Evolutionary conservation across 192 early-diverging fungal genomes (phyloP), one percentile per base, ranked within the genome.

Genomic region (Fimicolochytrium jonesii): DNA sequence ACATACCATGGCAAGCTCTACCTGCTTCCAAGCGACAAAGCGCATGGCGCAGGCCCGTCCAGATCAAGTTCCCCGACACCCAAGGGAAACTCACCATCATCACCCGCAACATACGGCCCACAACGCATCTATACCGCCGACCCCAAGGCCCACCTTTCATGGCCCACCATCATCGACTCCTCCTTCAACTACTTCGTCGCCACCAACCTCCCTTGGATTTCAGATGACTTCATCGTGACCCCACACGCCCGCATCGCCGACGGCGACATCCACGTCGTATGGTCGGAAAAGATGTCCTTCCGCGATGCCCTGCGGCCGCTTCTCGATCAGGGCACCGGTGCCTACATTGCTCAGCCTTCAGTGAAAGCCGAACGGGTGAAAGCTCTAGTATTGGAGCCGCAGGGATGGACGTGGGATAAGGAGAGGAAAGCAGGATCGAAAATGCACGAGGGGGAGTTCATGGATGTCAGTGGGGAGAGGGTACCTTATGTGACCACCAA

Each of bases 131-230:
- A 56, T 43, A 69, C 61, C 2, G 43, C 49, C 34, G 32, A 36
- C 41, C 66, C 66, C 6, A 59, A 35, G 1, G 44, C 56, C 15
- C 66, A 67, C 47, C 52, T 23, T 33, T 2, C 44, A 20, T 63
- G 67, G 59, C 61, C 54, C 4, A 29, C 28, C n/a, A 45, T 9
- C 7, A 18, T 39, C 30, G 60, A 66, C 26, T 43, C 53, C 4
- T 41, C 64, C 61, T 71, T 61, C 64, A 77, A 45, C 56, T 68
- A 55, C 52, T 69, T 86, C 4, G 71, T 76, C 18, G 81, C 83
- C 18, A 77, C 75, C 43, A 88, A 85, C 63, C 71, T 83, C 32
- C 71, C 87, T 1, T 88, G 81, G 81, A 73, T 88, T 18, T 67
- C 78, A 20, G 65, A 66, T 32, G 67, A 71, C 36, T 81, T 80